These are phyloP conservation scores for Colletotrichum musae DNA, from an alignment of 2,329 filamentous ascomycete genomes.

Conservation along the genomic window DNA sequence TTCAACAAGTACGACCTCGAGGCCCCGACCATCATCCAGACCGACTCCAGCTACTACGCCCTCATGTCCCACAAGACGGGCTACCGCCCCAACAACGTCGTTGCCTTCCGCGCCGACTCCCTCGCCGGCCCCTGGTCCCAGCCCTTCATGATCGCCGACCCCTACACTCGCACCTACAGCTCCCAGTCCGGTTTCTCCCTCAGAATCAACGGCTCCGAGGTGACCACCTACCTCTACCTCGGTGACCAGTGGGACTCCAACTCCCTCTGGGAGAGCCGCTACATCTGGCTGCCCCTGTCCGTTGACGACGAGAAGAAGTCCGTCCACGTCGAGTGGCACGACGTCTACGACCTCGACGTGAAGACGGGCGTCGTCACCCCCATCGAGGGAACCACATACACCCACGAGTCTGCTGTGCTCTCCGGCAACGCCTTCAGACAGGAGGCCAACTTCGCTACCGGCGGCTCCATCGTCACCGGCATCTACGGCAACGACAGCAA, in stretches of 20 bases:
- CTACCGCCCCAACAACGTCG: constrained; percentile 73
- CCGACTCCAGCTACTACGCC: constrained; percentile 71
- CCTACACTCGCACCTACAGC: constrained; percentile 66
- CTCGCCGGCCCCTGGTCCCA: constrained; percentile 67
- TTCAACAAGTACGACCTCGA: constrained; percentile 74
- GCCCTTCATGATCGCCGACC: constrained; percentile 62
- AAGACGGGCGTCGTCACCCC: constrained; percentile 63
- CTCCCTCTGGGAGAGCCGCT: constrained; percentile 68
- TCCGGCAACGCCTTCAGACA: constrained; percentile 63
- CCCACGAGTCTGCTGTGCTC: constrained; percentile 56
- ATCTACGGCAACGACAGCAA: constrained; percentile 69
- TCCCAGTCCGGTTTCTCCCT: constrained; percentile 66
- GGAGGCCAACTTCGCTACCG: constrained; percentile 65
- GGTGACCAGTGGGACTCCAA: constrained; percentile 66
- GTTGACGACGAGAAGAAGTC: constrained; percentile 66
- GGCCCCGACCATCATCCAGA: constrained; percentile 72
- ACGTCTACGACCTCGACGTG: constrained; percentile 67
- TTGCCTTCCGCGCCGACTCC: constrained; percentile 66
- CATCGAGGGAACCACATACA: constrained; percentile 64
- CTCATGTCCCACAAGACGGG: constrained; percentile 76
- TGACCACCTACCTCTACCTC: constrained; percentile 65
- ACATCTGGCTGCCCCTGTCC: constrained; percentile 68
- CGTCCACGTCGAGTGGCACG: constrained; percentile 65
- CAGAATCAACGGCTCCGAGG: constrained; percentile 62
- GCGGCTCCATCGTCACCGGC: constrained; percentile 62